These are phyloP conservation scores for Starmerella apicola DNA, from an alignment of 805 yeast species.

Conservation along the genomic window DNA sequence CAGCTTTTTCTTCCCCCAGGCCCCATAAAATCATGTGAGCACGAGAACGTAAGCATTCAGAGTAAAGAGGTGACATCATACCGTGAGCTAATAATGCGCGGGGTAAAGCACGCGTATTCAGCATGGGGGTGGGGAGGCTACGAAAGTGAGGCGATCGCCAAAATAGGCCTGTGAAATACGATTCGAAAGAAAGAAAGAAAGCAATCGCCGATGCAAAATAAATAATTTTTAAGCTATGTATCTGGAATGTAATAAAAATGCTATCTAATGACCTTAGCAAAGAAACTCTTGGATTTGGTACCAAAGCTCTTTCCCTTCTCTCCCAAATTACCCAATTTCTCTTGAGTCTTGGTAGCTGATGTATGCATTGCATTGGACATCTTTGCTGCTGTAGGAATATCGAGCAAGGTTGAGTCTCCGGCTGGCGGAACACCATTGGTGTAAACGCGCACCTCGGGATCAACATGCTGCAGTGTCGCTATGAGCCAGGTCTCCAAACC, in stretches of 20 bases:
- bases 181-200: too few relatives aligned
- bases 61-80: too few relatives aligned
- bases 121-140: too few relatives aligned
- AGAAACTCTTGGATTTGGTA: conserved; percentile 24
- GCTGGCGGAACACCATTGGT: conserved; percentile 25
- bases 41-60: too few relatives aligned
- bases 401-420: conserved; percentile 15
- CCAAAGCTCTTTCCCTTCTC: conserved; percentile 24
- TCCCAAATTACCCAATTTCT: conserved; percentile 24
- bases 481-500: conserved; percentile 27
- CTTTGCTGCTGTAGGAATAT: conserved; percentile 22
- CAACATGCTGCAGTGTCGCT: conserved; percentile 12
- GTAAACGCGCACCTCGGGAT: conserved; percentile 16
- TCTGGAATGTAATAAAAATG: neutral
- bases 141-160: too few relatives aligned
- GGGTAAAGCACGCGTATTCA: too few relatives aligned
- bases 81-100: too few relatives aligned
- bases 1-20: too few relatives aligned
- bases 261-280: conserved; percentile 24
- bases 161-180: too few relatives aligned
- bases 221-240: neutral
- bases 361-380: conserved; percentile 19
- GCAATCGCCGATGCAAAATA: too few relatives aligned
- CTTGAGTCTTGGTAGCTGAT: conserved; percentile 21
- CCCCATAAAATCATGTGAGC: too few relatives aligned